These are phyloP conservation scores for Camptophora hylomeconis DNA, from an alignment of 2,329 filamentous ascomycete species.

Conservation along the genomic window DNA sequence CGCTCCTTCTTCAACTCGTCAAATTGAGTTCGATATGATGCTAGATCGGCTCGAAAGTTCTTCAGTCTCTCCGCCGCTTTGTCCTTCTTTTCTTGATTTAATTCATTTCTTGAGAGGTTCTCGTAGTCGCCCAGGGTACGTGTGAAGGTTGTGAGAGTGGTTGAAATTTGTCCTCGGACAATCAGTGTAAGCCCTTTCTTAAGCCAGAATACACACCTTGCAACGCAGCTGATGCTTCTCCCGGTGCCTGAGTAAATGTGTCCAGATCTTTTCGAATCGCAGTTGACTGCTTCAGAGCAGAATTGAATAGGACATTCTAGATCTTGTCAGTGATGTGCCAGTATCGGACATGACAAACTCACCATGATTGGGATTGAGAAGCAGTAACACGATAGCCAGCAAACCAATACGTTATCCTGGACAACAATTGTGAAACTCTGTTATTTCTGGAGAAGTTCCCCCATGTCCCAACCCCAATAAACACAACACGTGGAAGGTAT, in stretches of 20 bases:
- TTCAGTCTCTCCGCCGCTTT: slow-evolving; percentile 78
- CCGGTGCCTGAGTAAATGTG: slow-evolving; percentile 47
- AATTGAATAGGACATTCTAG: slow-evolving; percentile 78
- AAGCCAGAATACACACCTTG: slow-evolving; percentile 42
- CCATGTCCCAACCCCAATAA: no score
- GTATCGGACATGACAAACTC: slow-evolving; percentile 64
- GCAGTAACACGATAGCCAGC: no score
- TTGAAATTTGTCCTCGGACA: slow-evolving; percentile 69
- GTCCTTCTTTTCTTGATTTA: slow-evolving; percentile 80
- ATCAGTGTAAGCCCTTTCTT: background rate
- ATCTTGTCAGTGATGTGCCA: slow-evolving; percentile 55
- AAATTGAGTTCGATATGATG: slow-evolving; percentile 66
- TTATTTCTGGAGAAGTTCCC: no score
- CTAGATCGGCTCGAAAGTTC: slow-evolving; percentile 70
- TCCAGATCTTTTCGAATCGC: slow-evolving; percentile 66
- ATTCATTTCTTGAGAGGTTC: slow-evolving; percentile 70
- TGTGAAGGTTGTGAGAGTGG: slow-evolving; percentile 66
- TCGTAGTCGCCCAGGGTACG: slow-evolving; percentile 91
- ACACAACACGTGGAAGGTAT: no score
- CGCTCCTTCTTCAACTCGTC: slow-evolving; percentile 62
- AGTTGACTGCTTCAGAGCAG: slow-evolving; percentile 71
- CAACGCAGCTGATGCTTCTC: slow-evolving; percentile 47
- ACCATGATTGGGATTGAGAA: no score
- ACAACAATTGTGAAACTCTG: no score
- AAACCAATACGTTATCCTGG: no score